phyloP scores from a whole-genome alignment of 805 yeast genomes.

The Lachancea sp. region DNA sequence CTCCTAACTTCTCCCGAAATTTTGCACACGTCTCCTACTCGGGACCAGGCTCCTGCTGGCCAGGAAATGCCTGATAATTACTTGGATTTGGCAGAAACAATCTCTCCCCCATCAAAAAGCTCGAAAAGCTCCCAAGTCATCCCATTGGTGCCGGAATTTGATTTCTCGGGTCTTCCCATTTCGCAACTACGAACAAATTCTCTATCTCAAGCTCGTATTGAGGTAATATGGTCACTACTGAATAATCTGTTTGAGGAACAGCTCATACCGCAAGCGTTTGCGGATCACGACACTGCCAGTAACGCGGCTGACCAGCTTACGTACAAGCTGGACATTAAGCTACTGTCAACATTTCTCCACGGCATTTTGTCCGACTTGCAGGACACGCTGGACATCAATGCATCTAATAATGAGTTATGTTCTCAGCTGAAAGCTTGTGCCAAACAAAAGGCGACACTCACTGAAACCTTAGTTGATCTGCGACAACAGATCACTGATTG shows the following conservation, averaged over 20 bases:
- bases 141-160: conserved; percentile 8
- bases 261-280: conserved; percentile 22
- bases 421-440: conserved; percentile 19
- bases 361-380: conserved; percentile 20
- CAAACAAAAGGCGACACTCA: conserved; percentile 13
- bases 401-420: conserved; percentile 28
- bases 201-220: conserved; percentile 24
- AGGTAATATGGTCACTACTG: conserved; percentile 18
- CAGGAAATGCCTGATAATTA: neutral
- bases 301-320: conserved; percentile 14
- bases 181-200: conserved; percentile 20
- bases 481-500: conserved; percentile 15
- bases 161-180: conserved; percentile 14
- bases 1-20: neutral
- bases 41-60: neutral
- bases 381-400: conserved; percentile 28
- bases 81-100: neutral
- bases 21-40: neutral
- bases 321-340: conserved; percentile 25
- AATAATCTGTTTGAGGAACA: conserved; percentile 19
- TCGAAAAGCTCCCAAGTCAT: neutral
- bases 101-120: neutral
- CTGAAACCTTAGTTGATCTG: conserved; percentile 14
- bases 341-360: conserved; percentile 19
- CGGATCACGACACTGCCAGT: conserved; percentile 17